Evolutionary conservation across 2,329 filamentous ascomycete genomes (phyloP).

Genomic region (Stagonosporopsis rhizophila): DNA sequence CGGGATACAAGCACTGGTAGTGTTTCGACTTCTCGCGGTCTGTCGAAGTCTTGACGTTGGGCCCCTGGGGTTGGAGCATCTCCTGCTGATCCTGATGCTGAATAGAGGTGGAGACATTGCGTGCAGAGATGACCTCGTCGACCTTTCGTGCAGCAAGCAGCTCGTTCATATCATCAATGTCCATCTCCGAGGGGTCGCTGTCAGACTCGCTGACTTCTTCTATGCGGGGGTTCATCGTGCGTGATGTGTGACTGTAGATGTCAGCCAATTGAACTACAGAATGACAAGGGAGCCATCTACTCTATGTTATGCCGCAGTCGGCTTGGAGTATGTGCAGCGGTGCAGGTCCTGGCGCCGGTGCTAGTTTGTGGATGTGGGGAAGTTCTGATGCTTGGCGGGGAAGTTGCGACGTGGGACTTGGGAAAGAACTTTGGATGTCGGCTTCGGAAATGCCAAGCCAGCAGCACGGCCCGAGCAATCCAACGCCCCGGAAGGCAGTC

Average conservation of each 20-base stretch:
- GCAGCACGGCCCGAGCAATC: conserved; percentile 14
- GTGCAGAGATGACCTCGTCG: conserved; percentile 58
- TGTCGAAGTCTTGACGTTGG: conserved; percentile 50
- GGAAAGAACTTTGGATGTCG: conserved; percentile 10
- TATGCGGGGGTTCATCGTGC: conserved; percentile 70
- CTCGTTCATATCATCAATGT: conserved; percentile 83
- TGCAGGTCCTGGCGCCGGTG: conserved; percentile 8
- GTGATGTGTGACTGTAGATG: conserved; percentile 2
- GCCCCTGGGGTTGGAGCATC: conserved; percentile 46
- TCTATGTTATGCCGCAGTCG: conserved; percentile 1
- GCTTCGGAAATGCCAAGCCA: conserved; percentile 2
- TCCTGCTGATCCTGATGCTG: conserved; percentile 36
- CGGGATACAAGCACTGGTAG: conserved; percentile 90
- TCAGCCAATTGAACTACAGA: background rate
- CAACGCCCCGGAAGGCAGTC: conserved; percentile 8
- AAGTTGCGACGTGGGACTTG: conserved; percentile 14
- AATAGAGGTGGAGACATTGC: conserved; percentile 27
- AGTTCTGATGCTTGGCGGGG: conserved; percentile 19
- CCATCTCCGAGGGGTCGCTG: conserved; percentile 68
- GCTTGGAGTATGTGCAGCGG: background rate
- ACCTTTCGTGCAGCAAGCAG: conserved; percentile 49
- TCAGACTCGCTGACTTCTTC: conserved; percentile 91
- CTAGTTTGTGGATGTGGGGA: conserved; percentile 20
- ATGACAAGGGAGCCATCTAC: background rate
- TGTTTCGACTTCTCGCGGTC: conserved; percentile 68